Evolutionary conservation across 768 basidiomycete genomes (phyloP), one percentile per base, ranked within the genome.

Genomic region (Lentinula detonsa): DNA sequence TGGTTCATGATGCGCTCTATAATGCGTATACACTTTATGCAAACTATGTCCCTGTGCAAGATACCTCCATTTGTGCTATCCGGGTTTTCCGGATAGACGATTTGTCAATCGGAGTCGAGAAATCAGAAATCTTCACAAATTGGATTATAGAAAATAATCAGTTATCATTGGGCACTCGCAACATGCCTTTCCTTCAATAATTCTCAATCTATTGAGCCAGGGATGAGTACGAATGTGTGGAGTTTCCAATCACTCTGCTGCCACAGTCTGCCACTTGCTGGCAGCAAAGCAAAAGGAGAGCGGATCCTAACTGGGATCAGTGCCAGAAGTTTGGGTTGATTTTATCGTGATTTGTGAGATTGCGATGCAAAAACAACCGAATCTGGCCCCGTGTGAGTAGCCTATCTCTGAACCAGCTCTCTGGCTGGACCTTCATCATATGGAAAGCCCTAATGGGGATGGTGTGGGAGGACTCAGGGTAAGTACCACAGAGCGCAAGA

Each of bases 321-420:
- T 54, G 53, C 34, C 34, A 18, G 11, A 39, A 21, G 31, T 7
- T 33, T 52, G 53, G 37, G 34, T 37, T 39, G 53, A 54, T 54
- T 34, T 34, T 21, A 54, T 37, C 34, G 37, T 54, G 53, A 18
- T 54, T 49, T 45, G 59, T 40, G 42, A 50, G 59, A 60, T 60
- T 46, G 39, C 43, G 50, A 42, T 50, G 51, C 39, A 34, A 15
- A 40, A 48, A 16, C 31, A 21, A 13, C 31, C 33, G 57, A 59
- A 49, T 60, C 50, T 60, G 13, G 5, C 37, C 11, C 33, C 46
- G 46, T 31, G 39, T 43, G 42, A 40, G 59, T 54, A 54, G 52
- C 35, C 52, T 51, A 54, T 54, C 59, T 52, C 33, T 21, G 49
- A 48, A 16, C 59, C 40, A 51, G 31, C 6, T n/a, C 15, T 6